Base-by-base conservation (phyloP, 2,329 filamentous ascomycete genomes). In the Beauveria varroae region DNA sequence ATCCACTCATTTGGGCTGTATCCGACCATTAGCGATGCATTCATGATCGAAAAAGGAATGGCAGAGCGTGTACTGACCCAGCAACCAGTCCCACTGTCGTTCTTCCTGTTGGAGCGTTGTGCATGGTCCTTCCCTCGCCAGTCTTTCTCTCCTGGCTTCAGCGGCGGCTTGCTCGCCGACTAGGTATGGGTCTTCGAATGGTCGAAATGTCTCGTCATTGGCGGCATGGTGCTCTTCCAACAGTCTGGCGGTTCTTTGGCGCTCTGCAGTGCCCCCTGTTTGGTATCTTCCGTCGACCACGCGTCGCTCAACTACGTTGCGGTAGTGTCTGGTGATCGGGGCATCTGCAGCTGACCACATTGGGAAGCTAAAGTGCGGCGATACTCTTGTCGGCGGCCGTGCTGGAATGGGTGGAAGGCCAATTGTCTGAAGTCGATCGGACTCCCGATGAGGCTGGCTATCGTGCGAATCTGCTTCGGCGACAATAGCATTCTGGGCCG, bases 121-220 rank as follows among this genome's bases (percentile, higher is more conserved):
- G 28, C 81, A 80, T 1, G 78, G 78, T 44, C 76, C 78, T 72
- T 87, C 81, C 57, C 80, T 75, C n/a, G 78, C 78, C 30, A 87
- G 71, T 63, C 86, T 77, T 68, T 83, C 82, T n/a, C 74, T 73
- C 49, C 83, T 77, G 8, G 85, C 84, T 64, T 78, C 72, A 10
- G 78, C 76, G 2, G 87, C 87, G 3, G 86, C 86, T 56, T 79
- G 79, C 72, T 88, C 86, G 40, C 87, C 87, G 2, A 89, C 87
- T 10, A 89, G 75, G 61, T 86, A 80, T 0, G 86, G 86, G 65
- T 89, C 87, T 72, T 90, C 87, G 20, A 86, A 76, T 3, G 84
- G 85, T 7, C 80, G 76, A 71, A 70, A 53, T 67, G 66, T 40
- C 26, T 63, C 41, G 30, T 67, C 60, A 49, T 59, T 46, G n/a